Base-by-base conservation (phyloP, 495 filamentous ascomycete genomes). In the Glarea lozoyensis region DNA sequence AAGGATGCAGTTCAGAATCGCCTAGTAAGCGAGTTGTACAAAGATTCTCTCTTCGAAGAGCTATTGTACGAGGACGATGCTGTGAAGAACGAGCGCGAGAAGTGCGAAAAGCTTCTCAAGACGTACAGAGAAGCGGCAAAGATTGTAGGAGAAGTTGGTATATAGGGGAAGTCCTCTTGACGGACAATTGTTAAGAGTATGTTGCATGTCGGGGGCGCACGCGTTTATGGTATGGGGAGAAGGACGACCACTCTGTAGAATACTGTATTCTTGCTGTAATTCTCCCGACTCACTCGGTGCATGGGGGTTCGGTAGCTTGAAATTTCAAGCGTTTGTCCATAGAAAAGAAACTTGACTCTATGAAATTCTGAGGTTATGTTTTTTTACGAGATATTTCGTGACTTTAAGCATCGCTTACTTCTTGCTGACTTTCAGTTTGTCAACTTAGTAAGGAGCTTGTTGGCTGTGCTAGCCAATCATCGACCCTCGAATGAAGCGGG, bases 1-100 rank as follows among this genome's bases (percentile, higher is more conserved):
- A 98, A 96, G 60, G 92, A 98, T 49, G 89, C 86, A 3, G 88
- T 98, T 22, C 92, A 98, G 62, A 98, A 98, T 60, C 75, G 92
- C 27, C 77, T 98, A 10, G 92, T 98, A 29, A 95, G 84, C 55
- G 86, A 96, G 57, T 72, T 98, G 20, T 98, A 98, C 66, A 88
- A 84, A 60, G 92, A 98, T 59, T 72, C 80, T n/a, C 66, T 93
- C 20, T 98, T 98, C 55, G 74, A 86, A 40, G 92, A 98, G 54
- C 69, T 98, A 43, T 72, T 98, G 16, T 97, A 98, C 60, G 92
- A 98, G 64, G 92, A 98, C 55, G 92, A 97, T 58, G 86, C 75
- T 12, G 92, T 98, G 58, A 95, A 95, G 73, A 85, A 87, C 46
- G 92, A 98, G 63, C 76, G 92, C 43, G 89, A 94, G 69, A 98